phyloP scores from a whole-genome alignment of 2,329 filamentous ascomycete genomes.

The Curvularia sp. region DNA sequence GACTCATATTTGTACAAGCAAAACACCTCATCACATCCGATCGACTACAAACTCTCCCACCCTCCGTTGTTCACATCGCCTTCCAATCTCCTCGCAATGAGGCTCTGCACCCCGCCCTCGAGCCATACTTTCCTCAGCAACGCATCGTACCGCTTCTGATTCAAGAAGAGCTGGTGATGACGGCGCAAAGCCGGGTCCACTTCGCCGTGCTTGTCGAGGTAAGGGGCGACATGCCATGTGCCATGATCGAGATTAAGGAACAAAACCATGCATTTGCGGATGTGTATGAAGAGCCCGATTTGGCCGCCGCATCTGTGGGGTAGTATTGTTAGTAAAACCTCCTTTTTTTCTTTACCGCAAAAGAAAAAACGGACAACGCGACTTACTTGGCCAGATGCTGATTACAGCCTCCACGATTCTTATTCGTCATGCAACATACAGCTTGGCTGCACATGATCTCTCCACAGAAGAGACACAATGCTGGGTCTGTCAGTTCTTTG shows the following conservation, averaged over 20 bases:
- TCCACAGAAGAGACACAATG: slow-evolving; percentile 92
- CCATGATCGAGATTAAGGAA: slow-evolving; percentile 84
- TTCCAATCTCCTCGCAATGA: slow-evolving; percentile 89
- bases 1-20: neutral
- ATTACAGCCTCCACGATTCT: slow-evolving; percentile 69
- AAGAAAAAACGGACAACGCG: slow-evolving; percentile 22
- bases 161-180: slow-evolving; percentile 87
- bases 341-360: neutral
- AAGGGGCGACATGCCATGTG: slow-evolving; percentile 86
- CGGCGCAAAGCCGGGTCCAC: slow-evolving; percentile 87
- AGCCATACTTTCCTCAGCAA: slow-evolving; percentile 87
- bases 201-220: slow-evolving; percentile 95
- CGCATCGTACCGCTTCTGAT: slow-evolving; percentile 91
- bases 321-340: slow-evolving; percentile 1
- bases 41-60: slow-evolving; percentile 76
- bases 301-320: slow-evolving; percentile 78
- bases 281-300: slow-evolving; percentile 93
- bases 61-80: slow-evolving; percentile 96
- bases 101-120: slow-evolving; percentile 82
- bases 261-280: slow-evolving; percentile 91
- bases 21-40: neutral
- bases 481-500: slow-evolving; percentile 89
- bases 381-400: slow-evolving; percentile 87
- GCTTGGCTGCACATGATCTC: slow-evolving; percentile 97
- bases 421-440: slow-evolving; percentile 81